These are phyloP conservation scores for Podospora comata DNA, from an alignment of 495 filamentous ascomycete genomes.

Conservation along the genomic window DNA sequence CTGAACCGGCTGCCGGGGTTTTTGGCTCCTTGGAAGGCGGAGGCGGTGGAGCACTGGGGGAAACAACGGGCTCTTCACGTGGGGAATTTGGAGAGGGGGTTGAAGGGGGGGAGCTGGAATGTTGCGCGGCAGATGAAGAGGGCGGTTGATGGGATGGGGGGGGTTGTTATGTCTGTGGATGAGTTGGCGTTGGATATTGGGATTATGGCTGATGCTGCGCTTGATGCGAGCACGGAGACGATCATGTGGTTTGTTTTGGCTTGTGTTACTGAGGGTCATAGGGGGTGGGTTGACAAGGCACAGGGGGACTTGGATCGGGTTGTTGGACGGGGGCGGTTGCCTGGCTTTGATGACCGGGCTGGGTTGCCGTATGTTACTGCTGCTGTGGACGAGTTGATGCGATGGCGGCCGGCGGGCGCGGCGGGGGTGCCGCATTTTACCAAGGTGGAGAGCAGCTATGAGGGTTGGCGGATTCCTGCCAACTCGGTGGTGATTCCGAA, in stretches of 20 bases:
- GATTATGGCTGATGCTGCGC: conserved; percentile 13
- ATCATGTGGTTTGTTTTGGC: conserved; percentile 6
- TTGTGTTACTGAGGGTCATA: background rate
- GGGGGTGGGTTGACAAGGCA: conserved; percentile 28
- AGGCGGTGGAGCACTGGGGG: conserved; percentile 8
- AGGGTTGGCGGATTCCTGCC: conserved; percentile 36
- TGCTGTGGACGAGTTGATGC: conserved; percentile 50
- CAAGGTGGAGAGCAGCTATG: conserved; percentile 43
- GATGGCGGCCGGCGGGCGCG: conserved; percentile 53
- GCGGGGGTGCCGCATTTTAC: conserved; percentile 51
- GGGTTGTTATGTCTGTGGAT: background rate
- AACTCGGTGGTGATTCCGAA: conserved; percentile 34
- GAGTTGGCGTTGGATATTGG: conserved; percentile 12
- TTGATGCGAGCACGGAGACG: conserved; percentile 5
- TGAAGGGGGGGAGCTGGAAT: background rate
- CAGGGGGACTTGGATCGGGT: conserved; percentile 55
- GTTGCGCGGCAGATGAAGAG: background rate
- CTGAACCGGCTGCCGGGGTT: conserved; percentile 3
- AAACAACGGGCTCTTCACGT: conserved; percentile 10
- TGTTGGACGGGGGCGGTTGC: conserved; percentile 35
- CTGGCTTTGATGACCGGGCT: conserved; percentile 43
- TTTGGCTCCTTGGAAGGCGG: conserved; percentile 12
- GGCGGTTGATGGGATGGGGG: background rate
- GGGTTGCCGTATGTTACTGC: conserved; percentile 46
- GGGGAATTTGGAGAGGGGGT: conserved; percentile 1